Percentiles rank a stretch among this genome's conserved stretches.
Evolutionary conservation across 208 protist species (phyloP).

Genomic region (Acanthamoeba pearcei): DNA sequence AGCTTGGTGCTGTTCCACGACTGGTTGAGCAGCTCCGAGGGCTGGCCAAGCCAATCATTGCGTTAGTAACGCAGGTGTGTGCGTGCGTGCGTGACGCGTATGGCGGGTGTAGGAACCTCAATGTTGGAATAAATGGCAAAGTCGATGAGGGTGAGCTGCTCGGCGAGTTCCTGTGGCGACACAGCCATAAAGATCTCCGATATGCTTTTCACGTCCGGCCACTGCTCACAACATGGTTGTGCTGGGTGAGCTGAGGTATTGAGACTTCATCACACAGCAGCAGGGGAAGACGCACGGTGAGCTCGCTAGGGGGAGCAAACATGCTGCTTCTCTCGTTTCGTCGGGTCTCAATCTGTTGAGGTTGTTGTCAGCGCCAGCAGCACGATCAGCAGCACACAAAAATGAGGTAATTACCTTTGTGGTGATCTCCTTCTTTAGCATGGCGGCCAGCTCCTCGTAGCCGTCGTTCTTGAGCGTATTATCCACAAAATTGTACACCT

Average conservation of each 20-base stretch:
- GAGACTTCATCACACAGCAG: background rate
- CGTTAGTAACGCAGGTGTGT: no score
- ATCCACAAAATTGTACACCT: constrained; percentile 82
- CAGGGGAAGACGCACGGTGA: background rate
- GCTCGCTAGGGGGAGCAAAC: constrained; percentile 62
- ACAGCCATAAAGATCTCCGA: constrained; percentile 41
- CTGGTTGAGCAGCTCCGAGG: constrained; percentile 86
- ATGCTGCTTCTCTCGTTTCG: constrained; percentile 62
- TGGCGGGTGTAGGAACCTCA: background rate
- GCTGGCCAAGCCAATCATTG: background rate
- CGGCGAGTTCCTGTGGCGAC: constrained; percentile 78
- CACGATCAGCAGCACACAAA: no score
- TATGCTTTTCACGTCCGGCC: constrained; percentile 27
- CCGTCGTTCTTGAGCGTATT: constrained; percentile 78
- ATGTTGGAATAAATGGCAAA: constrained; percentile 81
- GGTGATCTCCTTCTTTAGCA: constrained; percentile 69
- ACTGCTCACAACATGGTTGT: background rate
- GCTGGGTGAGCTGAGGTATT: background rate
- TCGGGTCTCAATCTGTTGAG: constrained; percentile 52
- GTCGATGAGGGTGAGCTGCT: constrained; percentile 86
- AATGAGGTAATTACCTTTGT: constrained; percentile 1
- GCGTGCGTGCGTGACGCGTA: background rate
- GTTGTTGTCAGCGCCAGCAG: background rate
- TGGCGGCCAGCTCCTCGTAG: constrained; percentile 75
- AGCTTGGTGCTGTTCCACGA: constrained; percentile 88